Conservation (phyloP, 192 early-diverging fungal genomes). For the Backusella mclennaniae region DNA sequence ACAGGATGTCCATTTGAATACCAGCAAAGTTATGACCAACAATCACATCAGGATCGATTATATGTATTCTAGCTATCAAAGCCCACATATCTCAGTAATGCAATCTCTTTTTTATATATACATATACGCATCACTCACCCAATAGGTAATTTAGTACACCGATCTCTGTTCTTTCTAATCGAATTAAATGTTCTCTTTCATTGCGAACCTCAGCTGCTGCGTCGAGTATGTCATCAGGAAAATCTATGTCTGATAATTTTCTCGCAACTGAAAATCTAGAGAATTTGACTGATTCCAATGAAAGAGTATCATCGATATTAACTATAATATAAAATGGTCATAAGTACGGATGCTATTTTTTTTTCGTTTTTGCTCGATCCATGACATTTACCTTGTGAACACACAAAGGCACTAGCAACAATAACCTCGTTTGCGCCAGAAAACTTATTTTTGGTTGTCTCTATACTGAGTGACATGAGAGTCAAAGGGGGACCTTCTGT, state of each 20-base stretch:
- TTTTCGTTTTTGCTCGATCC: background rate
- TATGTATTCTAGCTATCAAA: conserved; percentile 71
- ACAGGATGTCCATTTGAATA: conserved; percentile 87
- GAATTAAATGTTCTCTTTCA: background rate
- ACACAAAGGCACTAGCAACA: conserved; percentile 66
- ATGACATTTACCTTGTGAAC: conserved; percentile 22
- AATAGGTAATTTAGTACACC: background rate
- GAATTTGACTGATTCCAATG: background rate
- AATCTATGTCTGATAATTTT: no score
- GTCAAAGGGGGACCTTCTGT: conserved; percentile 63
- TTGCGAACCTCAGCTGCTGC: background rate
- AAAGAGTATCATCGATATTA: background rate
- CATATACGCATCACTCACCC: background rate
- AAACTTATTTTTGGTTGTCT: conserved; percentile 75
- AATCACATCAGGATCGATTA: conserved; percentile 86
- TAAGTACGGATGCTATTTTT: background rate
- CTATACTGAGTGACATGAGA: conserved; percentile 79
- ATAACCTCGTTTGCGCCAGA: conserved; percentile 85
- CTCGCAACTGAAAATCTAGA: background rate
- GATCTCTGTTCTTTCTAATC: background rate
- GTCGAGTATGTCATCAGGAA: background rate
- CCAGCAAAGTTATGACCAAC: conserved; percentile 96
- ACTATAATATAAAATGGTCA: background rate
- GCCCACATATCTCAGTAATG: background rate
- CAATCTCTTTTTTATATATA: background rate